Conservation (phyloP, 306 rosid genomes). For the Argentina anserina region DNA sequence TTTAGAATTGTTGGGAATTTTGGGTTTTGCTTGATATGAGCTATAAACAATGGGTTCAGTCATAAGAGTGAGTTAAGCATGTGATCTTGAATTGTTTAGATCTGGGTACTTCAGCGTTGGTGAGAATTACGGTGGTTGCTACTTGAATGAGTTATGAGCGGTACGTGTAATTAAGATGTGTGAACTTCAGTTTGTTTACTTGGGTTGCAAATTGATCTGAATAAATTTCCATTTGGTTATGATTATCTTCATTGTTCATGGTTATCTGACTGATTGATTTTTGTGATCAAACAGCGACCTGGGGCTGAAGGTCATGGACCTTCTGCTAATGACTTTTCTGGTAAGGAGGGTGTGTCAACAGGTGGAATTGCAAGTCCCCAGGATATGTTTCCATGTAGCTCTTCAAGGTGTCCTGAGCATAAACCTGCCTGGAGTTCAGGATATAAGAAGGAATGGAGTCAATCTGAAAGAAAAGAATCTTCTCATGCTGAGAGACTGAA, state of each 20-base stretch:
- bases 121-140: not conserved
- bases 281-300: not conserved
- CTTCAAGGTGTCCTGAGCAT: not conserved
- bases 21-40: not conserved
- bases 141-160: not conserved
- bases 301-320: not conserved
- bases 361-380: conserved; percentile 8
- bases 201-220: not conserved
- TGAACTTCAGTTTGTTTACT: not conserved
- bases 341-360: not conserved
- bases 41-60: not conserved
- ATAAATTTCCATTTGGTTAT: not conserved
- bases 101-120: not conserved
- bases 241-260: not conserved
- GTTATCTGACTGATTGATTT: not conserved
- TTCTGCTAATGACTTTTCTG: not conserved
- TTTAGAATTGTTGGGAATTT: not conserved
- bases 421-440: not conserved
- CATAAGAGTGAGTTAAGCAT: not conserved
- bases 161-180: not conserved
- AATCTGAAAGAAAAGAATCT: conserved; percentile 3
- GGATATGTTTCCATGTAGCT: not conserved
- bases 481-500: not conserved
- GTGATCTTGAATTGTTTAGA: not conserved
- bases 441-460: not conserved